These are phyloP conservation scores for Didymella pomorum DNA, from an alignment of 2,329 filamentous ascomycete genomes.

Conservation along the genomic window DNA sequence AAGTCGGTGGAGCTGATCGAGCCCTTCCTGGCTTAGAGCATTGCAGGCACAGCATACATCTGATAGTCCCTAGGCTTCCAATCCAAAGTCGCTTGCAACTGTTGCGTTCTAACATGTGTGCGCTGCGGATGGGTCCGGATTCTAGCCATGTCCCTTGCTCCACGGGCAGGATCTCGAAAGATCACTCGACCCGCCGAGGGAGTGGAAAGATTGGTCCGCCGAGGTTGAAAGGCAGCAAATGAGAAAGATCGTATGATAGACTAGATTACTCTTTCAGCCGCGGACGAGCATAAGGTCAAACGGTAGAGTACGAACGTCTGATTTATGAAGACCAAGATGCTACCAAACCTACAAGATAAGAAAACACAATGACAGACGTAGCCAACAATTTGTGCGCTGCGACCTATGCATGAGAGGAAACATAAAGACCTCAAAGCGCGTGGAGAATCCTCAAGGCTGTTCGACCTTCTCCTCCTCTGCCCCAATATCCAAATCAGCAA, in stretches of 20 bases:
- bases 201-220: not conserved
- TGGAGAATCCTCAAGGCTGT: not conserved
- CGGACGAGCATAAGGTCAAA: too few relatives aligned
- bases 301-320: not conserved
- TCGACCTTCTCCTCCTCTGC: not conserved
- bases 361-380: not conserved
- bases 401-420: too few relatives aligned
- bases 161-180: not conserved
- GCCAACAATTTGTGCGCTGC: not conserved
- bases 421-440: too few relatives aligned
- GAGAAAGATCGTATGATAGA: not conserved
- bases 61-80: not conserved
- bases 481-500: conserved; percentile 4
- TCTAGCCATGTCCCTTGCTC: not conserved
- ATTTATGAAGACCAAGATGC: not conserved
- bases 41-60: not conserved
- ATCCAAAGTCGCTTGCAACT: not conserved
- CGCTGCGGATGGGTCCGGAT: not conserved
- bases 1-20: not conserved
- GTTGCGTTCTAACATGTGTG: not conserved
- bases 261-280: too few relatives aligned
- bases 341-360: not conserved
- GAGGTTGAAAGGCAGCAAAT: not conserved
- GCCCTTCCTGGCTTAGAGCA: not conserved
- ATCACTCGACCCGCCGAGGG: not conserved